phyloP scores from a whole-genome alignment of 129 eudicot genomes.

The Saposhnikovia divaricata region DNA sequence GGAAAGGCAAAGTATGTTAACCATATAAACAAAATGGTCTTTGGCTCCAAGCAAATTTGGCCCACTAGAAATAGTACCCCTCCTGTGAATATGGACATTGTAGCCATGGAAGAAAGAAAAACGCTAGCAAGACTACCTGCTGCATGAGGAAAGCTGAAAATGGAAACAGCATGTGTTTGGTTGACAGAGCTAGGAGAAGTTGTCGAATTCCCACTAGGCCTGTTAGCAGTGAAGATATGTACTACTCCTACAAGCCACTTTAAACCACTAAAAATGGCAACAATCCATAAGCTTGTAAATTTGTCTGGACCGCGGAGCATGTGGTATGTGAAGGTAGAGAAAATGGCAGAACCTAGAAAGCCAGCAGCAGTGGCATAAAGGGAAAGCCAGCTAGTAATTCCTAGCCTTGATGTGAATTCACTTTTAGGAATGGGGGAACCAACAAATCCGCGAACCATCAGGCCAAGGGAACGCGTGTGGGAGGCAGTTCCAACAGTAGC shows the following conservation, averaged over 20 bases:
- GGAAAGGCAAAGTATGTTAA: constrained; percentile 56
- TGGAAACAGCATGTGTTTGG: constrained; percentile 38
- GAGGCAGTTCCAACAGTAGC: constrained; percentile 47
- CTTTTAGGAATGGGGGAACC: constrained; percentile 39
- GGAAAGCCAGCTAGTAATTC: constrained; percentile 56
- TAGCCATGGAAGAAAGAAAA: constrained; percentile 55
- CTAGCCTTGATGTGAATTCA: constrained; percentile 42
- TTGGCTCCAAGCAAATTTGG: constrained; percentile 33
- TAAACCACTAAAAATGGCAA: constrained; percentile 69
- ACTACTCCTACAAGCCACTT: constrained; percentile 57
- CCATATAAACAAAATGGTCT: constrained; percentile 37
- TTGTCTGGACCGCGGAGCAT: constrained; percentile 53
- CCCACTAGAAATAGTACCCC: constrained; percentile 49
- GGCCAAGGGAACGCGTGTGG: constrained; percentile 79
- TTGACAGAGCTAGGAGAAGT: constrained; percentile 7
- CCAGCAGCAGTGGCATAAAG: constrained; percentile 69
- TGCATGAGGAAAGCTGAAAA: constrained; percentile 73
- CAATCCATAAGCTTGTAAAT: constrained; percentile 68
- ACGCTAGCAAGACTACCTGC: constrained; percentile 32
- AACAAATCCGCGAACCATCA: constrained; percentile 49
- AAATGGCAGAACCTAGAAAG: constrained; percentile 52
- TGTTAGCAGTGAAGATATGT: constrained; percentile 35
- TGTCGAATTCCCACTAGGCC: constrained; percentile 23
- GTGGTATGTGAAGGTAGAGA: constrained; percentile 59
- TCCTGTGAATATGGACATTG: constrained; percentile 64